A percentile compares a stretch with the other conserved stretches of the same genome.
Conservation (phyloP, 2,329 filamentous ascomycete species). For the Thielaviopsis musarum region DNA sequence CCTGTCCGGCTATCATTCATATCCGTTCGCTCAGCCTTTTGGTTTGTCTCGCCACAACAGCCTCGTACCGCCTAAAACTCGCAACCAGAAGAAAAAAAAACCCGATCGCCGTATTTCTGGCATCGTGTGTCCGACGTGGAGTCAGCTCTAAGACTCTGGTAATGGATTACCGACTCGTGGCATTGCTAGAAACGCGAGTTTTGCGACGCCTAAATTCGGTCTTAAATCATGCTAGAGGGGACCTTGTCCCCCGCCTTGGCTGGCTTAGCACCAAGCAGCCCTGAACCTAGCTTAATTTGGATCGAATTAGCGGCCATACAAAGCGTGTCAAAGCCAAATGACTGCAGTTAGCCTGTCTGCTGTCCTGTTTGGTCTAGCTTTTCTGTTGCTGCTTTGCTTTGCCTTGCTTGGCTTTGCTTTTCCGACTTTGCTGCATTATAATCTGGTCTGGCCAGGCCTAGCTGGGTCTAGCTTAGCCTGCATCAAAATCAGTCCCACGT, state of each 20-base stretch:
- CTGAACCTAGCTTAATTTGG: not conserved
- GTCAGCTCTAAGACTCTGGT: not conserved
- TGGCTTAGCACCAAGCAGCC: not conserved
- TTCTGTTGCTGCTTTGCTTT: too few species aligned
- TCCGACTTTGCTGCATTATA: not conserved
- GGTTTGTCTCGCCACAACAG: not conserved
- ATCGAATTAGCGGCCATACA: not conserved
- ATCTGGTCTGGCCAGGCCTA: constrained; percentile 2
- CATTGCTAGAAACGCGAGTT: constrained; percentile 5
- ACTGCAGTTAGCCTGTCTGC: too few species aligned
- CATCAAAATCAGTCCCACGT: not conserved
- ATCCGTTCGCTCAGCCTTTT: not conserved
- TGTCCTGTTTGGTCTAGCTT: too few species aligned
- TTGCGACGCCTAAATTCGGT: not conserved
- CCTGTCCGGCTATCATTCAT: not conserved
- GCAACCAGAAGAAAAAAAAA: not conserved
- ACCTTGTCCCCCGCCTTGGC: constrained; percentile 4
- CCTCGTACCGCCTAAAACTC: not conserved
- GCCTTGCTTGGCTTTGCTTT: not conserved
- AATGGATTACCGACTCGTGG: constrained; percentile 1
- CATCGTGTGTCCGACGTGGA: not conserved
- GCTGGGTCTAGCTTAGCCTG: constrained; percentile 4
- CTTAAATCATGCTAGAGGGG: not conserved
- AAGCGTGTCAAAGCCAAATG: not conserved
- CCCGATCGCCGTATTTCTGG: not conserved